These are phyloP conservation scores for Bryoerythrophyllum caledonicum DNA, from an alignment of 225 moss, liverwort and hornwort genomes.

Conservation along the genomic window DNA sequence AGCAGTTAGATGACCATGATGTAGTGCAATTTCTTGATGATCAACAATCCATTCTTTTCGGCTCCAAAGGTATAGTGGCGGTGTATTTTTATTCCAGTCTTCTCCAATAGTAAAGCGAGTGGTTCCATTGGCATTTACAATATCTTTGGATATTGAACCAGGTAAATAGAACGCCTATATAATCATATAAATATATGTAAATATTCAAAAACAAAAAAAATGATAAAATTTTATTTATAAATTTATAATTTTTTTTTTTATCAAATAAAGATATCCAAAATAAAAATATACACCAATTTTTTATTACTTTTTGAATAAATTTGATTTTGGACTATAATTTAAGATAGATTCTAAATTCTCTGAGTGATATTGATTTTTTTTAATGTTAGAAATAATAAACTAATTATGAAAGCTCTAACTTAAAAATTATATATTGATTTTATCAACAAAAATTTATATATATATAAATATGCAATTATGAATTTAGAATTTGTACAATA, in stretches of 20 bases:
- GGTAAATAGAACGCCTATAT: conserved; percentile 52
- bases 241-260: too few relatives aligned
- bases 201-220: background rate
- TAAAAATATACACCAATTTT: too few relatives aligned
- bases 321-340: too few relatives aligned
- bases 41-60: conserved; percentile 38
- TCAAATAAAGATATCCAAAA: background rate
- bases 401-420: too few relatives aligned
- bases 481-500: background rate
- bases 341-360: background rate
- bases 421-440: too few relatives aligned
- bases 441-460: too few relatives aligned
- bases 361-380: background rate
- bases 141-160: conserved; percentile 35
- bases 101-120: conserved; percentile 27
- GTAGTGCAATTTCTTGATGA: conserved; percentile 40
- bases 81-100: conserved; percentile 53
- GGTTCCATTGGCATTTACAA: conserved; percentile 16
- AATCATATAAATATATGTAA: background rate
- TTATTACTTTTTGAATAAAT: background rate
- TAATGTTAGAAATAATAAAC: background rate
- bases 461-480: too few relatives aligned
- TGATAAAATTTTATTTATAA: too few relatives aligned
- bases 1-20: conserved; percentile 24
- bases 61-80: conserved; percentile 54